A percentile compares a stretch with the other conserved stretches of the same genome.
phyloP scores from a whole-genome alignment of 345 rosid genomes.

The Arabidopsis arenosa region DNA sequence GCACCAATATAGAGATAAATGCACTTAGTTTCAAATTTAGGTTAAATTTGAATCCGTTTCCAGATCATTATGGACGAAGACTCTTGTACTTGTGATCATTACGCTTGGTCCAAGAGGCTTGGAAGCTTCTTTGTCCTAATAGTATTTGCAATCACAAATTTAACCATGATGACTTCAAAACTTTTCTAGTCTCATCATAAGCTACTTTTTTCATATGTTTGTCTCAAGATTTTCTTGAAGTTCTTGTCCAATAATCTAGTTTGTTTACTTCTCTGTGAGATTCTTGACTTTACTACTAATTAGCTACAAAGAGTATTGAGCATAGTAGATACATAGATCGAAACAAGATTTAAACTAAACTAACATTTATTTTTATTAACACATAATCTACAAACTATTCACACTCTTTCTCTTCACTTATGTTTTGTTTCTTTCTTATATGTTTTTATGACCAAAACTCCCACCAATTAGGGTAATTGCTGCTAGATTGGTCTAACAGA shows the following conservation, averaged over 20 bases:
- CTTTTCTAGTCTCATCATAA: not conserved
- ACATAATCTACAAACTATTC: conserved; percentile 1
- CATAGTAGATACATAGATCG: conserved; percentile 7
- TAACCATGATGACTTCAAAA: not conserved
- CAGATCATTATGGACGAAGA: too few species aligned
- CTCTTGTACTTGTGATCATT: too few species aligned
- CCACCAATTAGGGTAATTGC: conserved; percentile 51
- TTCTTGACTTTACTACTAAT: not conserved
- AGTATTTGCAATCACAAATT: too few species aligned
- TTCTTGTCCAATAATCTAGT: not conserved
- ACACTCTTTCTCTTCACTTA: conserved; percentile 1
- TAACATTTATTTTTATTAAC: not conserved
- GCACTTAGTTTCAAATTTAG: too few species aligned
- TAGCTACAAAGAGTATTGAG: conserved; percentile 8
- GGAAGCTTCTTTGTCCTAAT: too few species aligned
- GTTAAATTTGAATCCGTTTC: too few species aligned
- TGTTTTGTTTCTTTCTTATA: not conserved
- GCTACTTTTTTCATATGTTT: not conserved
- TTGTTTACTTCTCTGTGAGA: not conserved
- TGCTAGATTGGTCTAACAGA: conserved; percentile 53
- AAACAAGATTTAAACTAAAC: not conserved
- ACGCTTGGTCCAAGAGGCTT: too few species aligned
- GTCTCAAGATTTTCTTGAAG: conserved; percentile 4
- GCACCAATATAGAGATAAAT: too few species aligned
- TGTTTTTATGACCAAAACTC: conserved; percentile 57